phyloP scores from a whole-genome alignment of 1,284 basidiomycete genomes.

The Austroboletus novae-zelandiae region DNA sequence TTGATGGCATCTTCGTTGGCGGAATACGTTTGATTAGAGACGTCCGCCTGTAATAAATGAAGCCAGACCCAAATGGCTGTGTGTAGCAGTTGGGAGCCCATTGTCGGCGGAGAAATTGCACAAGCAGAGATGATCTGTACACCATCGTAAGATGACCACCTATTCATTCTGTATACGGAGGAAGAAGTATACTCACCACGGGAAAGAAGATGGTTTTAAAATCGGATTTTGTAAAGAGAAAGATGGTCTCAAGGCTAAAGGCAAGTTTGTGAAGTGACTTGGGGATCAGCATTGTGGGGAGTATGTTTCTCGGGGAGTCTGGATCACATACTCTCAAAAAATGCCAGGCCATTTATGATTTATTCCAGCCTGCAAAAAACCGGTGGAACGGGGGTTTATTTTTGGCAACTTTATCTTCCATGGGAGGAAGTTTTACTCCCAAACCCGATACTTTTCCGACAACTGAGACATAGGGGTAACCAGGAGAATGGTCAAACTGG shows the following conservation, averaged over 20 bases:
- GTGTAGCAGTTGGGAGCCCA: conserved; percentile 8
- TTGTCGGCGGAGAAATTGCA: conserved; percentile 29
- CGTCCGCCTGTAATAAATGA: conserved; percentile 38
- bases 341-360: neutral
- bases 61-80: conserved; percentile 43
- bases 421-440: neutral
- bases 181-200: conserved; percentile 25
- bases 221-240: conserved; percentile 39
- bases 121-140: conserved; percentile 35
- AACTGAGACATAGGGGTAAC: neutral
- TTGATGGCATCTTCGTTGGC: conserved; percentile 35
- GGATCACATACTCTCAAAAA: neutral
- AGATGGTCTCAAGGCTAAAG: conserved; percentile 12
- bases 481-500: neutral
- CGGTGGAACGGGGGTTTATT: neutral
- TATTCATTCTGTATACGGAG: neutral
- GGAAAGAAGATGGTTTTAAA: conserved; percentile 39
- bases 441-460: neutral
- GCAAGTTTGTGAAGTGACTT: conserved; percentile 1
- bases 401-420: neutral
- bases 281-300: neutral
- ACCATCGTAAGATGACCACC: neutral
- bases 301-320: neutral
- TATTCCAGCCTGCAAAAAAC: neutral
- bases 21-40: conserved; percentile 40